Evolutionary conservation across 139 green algal genomes (phyloP), one percentile per base, ranked within the genome.

Genomic region (Coelastrella sp.): DNA sequence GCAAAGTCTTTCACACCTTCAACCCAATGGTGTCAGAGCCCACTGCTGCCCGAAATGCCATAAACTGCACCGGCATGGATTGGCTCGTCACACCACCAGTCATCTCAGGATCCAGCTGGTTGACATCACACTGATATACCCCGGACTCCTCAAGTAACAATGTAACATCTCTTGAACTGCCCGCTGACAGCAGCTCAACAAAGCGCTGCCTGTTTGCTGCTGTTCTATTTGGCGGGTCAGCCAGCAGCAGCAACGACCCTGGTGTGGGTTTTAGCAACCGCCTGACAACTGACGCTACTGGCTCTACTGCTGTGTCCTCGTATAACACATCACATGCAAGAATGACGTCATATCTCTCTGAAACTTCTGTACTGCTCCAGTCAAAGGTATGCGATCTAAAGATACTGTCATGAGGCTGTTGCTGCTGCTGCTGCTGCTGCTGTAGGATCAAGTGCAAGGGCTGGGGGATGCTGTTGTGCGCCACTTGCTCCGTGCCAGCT

Each of bases 321-420:
- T 96, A 96, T 78, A 96, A 84, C 64, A 96, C 93, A 51, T 96
- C 93, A 84, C 91, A 94, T 2, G 93, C 93, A 4, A 96, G 84
- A 51, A 94, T 81, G 2, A 93, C 89, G 41, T 95, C 92, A 59
- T 92, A 94, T 0, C 62, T 71, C n/a, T 78, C 68, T 17, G 66
- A 15, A 3, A 79, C 67, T 5, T 83, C 40, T 7, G 32, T 27
- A 48, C 72, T 51, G 15, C 41, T 88, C 92, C 92, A 95, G 84
- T 95, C 92, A 77, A 93, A 93, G 40, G 85, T 40, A 6, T 78
- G 68, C 7, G 88, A 88, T 9, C 88, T 60, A 17, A 93, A 40
- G 38, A 88, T 34, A 4, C 60, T 75, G 11, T 13, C 17, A 19
- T 19, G 19, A 1, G 7, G n/a, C 21, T 34, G 6, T 3, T 53